These are phyloP conservation scores for Lipomyces chichibuensis DNA, from an alignment of 805 yeast genomes.

Conservation along the genomic window DNA sequence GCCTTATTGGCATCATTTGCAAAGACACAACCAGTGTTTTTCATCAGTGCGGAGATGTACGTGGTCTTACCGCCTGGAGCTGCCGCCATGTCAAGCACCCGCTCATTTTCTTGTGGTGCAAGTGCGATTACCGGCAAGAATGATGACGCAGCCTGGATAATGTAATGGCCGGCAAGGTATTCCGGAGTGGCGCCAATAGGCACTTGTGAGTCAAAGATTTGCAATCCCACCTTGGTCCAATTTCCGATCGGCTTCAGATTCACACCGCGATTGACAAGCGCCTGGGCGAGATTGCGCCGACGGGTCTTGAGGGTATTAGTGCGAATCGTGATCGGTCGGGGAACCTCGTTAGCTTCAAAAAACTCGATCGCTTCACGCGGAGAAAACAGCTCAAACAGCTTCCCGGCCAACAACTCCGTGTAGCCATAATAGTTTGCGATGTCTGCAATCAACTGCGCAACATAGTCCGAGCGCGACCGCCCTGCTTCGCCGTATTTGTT, in stretches of 20 bases:
- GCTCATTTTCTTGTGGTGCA: constrained; percentile 95
- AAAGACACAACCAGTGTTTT: constrained; percentile 94
- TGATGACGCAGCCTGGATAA: constrained; percentile 97
- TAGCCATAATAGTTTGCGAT: constrained; percentile 94
- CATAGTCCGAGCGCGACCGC: constrained; percentile 80
- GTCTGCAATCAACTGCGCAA: constrained; percentile 76
- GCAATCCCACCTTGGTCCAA: constrained; percentile 98
- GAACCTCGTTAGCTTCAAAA: constrained; percentile 96
- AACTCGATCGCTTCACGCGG: constrained; percentile 98
- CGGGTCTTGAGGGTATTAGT: constrained; percentile 95
- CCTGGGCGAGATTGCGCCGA: constrained; percentile 94
- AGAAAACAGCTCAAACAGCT: constrained; percentile 84
- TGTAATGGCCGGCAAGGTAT: constrained; percentile 96
- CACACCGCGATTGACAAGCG: constrained; percentile 93
- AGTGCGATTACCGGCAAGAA: constrained; percentile 97
- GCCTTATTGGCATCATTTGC: constrained; percentile 98
- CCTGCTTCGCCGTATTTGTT: constrained; percentile 82
- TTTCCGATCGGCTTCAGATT: constrained; percentile 95
- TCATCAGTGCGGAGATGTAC: constrained; percentile 92
- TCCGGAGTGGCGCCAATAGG: constrained; percentile 99
- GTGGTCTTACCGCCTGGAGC: constrained; percentile 99
- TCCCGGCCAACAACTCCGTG: constrained; percentile 87
- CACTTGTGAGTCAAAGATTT: constrained; percentile 97
- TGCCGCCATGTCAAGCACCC: constrained; percentile 97
- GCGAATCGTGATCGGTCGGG: constrained; percentile 95